Evolutionary conservation across 768 basidiomycete species (phyloP).

Genomic region (Boletus fagicola): DNA sequence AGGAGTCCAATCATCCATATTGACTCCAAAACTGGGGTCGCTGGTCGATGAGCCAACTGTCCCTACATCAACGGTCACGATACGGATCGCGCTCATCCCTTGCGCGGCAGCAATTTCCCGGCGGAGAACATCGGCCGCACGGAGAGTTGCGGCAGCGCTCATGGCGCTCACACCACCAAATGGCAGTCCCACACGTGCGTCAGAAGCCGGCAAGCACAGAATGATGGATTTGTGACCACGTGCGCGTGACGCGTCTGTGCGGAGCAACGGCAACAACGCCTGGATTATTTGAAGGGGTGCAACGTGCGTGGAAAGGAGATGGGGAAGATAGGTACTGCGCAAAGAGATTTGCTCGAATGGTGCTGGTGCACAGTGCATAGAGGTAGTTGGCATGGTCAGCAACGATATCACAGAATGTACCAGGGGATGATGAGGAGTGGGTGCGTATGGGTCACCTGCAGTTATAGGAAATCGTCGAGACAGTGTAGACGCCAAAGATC

Average conservation of each 20-base stretch:
- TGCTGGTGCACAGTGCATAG: conserved; percentile 39
- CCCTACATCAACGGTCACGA: conserved; percentile 76
- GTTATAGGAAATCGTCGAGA: conserved; percentile 81
- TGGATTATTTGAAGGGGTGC: conserved; percentile 77
- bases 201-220: conserved; percentile 71
- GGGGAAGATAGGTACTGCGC: conserved; percentile 60
- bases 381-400: conserved; percentile 53
- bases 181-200: conserved; percentile 73
- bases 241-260: conserved; percentile 58
- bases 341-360: conserved; percentile 73
- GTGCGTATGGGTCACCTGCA: conserved; percentile 77
- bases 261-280: conserved; percentile 71
- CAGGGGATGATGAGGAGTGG: conserved; percentile 63
- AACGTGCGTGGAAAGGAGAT: conserved; percentile 72
- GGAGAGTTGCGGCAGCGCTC: conserved; percentile 70
- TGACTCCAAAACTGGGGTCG: conserved; percentile 38
- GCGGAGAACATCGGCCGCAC: conserved; percentile 70
- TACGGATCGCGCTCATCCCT: conserved; percentile 51
- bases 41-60: conserved; percentile 35
- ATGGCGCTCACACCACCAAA: conserved; percentile 65
- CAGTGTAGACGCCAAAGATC: conserved; percentile 76
- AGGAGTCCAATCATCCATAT: conserved; percentile 71
- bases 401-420: conserved; percentile 79
- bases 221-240: conserved; percentile 50
- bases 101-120: conserved; percentile 69